Base-by-base conservation (phyloP, 176 grass and related monocot genomes). In the Hyparrhenia diplandra region DNA sequence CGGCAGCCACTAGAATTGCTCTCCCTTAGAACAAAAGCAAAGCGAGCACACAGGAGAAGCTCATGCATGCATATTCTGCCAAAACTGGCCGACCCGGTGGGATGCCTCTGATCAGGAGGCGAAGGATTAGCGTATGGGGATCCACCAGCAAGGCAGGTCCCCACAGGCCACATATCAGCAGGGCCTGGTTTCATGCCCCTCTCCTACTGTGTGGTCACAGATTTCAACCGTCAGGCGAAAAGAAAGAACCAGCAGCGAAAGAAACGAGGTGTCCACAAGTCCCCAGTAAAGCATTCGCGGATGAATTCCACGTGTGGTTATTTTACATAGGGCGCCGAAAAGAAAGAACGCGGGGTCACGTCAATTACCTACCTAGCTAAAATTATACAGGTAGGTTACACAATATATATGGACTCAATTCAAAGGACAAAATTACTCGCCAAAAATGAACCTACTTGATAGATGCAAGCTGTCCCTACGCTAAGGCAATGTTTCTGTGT, bases 401-500 rank as follows among this genome's bases (percentile, higher is more conserved):
- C 51, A 70, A 41, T 77, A 41, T 70, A 58, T 75, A 84, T 76
- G 47, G 23, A 77, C 45, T 45, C 64, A 20, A 60, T 57, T 10
- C 21, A 57, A 57, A 82, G 77, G 73, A 61, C 17, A 65, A 34
- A 83, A 69, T 77, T 61, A 86, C 77, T 74, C 31, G 27, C 59
- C 77, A 74, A 86, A 80, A 86, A 80, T 80, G 76, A 85, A 61
- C 5, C 73, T 51, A 69, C n/a, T 40, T 59, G 64, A 70, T 45
- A 45, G 73, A 77, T 77, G 51, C 82, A 46, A 69, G 54, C 39
- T 10, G 25, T 51, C 20, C 18, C 82, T 84, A 84, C 5, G 37
- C 82, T 77, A 58, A 83, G 71, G 21, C 59, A 69, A 71, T 76
- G 21, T 57, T 84, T 84, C 21, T 80, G 88, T 87, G 84, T 87